Percentiles rank a stretch among this genome's conserved stretches.
Conservation (phyloP, 257 asterid genomes). For the Solanum peruvianum region DNA sequence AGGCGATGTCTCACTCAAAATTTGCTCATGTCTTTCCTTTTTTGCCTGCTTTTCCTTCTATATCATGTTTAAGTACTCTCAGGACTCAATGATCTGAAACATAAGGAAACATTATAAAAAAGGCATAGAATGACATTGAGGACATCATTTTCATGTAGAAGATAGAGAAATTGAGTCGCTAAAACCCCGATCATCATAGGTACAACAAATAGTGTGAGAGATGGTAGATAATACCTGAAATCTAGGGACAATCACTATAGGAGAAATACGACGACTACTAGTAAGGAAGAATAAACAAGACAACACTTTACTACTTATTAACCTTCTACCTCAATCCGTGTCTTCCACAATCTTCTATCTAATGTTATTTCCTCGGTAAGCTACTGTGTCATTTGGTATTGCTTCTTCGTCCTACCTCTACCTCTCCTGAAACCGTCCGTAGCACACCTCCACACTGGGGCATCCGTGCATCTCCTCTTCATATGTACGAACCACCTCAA, state of each 20-base stretch:
- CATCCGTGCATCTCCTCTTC: background rate
- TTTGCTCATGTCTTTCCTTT: background rate
- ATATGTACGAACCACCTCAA: background rate
- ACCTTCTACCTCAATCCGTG: background rate
- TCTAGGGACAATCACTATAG: background rate
- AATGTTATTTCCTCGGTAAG: background rate
- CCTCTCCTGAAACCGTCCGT: background rate
- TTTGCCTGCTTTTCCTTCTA: background rate
- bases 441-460: background rate
- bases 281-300: background rate
- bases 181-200: background rate
- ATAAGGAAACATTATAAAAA: background rate
- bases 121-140: background rate
- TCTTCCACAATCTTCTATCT: background rate
- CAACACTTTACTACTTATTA: background rate
- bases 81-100: background rate
- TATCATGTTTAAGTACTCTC: background rate
- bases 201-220: background rate
- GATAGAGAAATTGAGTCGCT: background rate
- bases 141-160: background rate
- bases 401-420: background rate
- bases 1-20: background rate
- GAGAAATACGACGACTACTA: background rate
- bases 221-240: background rate
- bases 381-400: background rate